Percentiles rank a stretch among this genome's conserved stretches.
Conservation (phyloP, 129 eudicot species). For the Flaveria brownii region DNA sequence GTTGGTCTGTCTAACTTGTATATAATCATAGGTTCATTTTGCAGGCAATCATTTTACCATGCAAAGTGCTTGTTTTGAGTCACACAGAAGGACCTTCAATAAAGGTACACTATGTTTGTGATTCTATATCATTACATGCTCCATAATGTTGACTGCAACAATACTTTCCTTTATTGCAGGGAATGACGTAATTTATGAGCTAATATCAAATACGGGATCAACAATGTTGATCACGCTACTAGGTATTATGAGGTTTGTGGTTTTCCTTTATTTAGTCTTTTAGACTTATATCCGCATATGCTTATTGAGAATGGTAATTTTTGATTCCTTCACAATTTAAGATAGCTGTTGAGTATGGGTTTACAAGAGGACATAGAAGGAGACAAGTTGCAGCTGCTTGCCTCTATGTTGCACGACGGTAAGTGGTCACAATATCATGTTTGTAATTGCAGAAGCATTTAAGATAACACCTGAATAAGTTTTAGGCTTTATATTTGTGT, state of each 20-base stretch:
- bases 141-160: neutral
- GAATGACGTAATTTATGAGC: conserved; percentile 13
- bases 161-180: conserved; percentile 17
- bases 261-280: neutral
- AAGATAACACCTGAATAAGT: no score
- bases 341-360: conserved; percentile 61
- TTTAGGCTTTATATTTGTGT: no score
- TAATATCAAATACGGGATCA: conserved; percentile 29
- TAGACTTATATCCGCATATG: neutral
- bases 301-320: neutral
- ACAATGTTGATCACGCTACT: conserved; percentile 22
- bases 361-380: conserved; percentile 54
- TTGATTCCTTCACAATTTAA: conserved; percentile 9
- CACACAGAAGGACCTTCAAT: neutral
- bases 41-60: conserved; percentile 30
- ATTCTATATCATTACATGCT: neutral
- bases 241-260: conserved; percentile 35
- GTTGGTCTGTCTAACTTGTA: no score
- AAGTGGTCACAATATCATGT: conserved; percentile 19
- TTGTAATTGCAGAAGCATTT: no score
- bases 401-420: conserved; percentile 66
- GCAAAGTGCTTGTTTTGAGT: conserved; percentile 5
- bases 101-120: conserved; percentile 22
- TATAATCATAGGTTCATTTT: conserved; percentile 21
- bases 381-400: conserved; percentile 65